These are phyloP conservation scores for Pseudogymnoascus sp. DNA, from an alignment of 2,329 filamentous ascomycete species.

Conservation along the genomic window DNA sequence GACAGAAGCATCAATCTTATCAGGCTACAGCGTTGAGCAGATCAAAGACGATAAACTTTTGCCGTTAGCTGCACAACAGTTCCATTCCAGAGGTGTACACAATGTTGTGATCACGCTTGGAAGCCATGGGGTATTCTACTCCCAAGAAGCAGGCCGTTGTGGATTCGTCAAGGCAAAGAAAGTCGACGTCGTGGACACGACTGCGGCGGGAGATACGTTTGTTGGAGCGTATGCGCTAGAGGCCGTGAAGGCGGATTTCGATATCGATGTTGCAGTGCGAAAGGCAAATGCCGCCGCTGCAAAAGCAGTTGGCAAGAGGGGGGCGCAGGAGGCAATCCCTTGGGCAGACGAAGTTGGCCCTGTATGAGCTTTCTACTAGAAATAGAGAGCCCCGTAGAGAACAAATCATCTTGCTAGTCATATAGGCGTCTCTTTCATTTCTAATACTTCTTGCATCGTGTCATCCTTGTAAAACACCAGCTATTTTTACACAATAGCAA, in stretches of 20 bases:
- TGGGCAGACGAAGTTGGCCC: neutral
- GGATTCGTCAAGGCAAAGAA: conserved; percentile 8
- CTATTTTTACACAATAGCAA: conserved; percentile 13
- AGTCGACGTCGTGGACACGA: conserved; percentile 14
- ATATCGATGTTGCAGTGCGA: conserved; percentile 4
- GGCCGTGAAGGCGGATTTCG: conserved; percentile 1
- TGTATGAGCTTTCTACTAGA: neutral
- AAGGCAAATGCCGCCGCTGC: conserved; percentile 7
- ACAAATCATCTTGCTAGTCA: neutral
- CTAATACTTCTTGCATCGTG: neutral
- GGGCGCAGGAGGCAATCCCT: conserved; percentile 3
- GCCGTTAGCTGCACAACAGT: neutral
- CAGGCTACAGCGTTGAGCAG: neutral
- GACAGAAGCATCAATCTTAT: conserved; percentile 8
- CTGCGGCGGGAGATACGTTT: conserved; percentile 16
- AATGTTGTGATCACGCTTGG: conserved; percentile 14
- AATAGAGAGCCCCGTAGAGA: neutral
- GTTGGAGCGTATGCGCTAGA: conserved; percentile 8
- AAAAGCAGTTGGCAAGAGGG: neutral
- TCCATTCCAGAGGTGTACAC: neutral
- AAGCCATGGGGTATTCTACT: conserved; percentile 12
- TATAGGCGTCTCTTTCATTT: neutral
- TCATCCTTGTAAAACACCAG: neutral
- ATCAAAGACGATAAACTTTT: neutral
- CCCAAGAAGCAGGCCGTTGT: neutral